Evolutionary conservation across 2,329 filamentous ascomycete species (phyloP), one percentile per base, ranked within the genome.

Genomic region (Scedosporium dehoogii): DNA sequence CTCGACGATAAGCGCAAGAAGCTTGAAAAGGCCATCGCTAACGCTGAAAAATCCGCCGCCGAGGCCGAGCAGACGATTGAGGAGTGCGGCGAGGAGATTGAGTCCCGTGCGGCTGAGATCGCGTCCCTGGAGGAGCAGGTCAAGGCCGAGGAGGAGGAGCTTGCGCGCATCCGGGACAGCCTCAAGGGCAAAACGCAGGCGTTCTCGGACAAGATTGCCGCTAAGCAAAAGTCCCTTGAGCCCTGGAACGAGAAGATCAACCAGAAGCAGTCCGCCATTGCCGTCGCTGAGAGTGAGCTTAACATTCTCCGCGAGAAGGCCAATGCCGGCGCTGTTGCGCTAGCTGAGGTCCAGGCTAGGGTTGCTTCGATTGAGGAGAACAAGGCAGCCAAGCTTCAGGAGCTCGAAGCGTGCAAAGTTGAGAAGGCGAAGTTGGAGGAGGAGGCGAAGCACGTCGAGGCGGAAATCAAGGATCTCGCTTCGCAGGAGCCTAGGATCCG

Each of bases 161-260:
- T 99, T 21, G 80, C 85, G 33, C 81, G 77, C n/a, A 94, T 99
- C 66, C 87, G 93, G 62, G 91, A 96, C 23, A 85, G 84, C 64
- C 80, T 99, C 6, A 96, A 96, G 71, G 93, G 93, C 69, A 99
- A 99, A 77, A 99, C 94, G 0, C 92, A 97, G 72, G 89, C 86
- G 6, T 89, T 97, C 65, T 97, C 93, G 0, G 92, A 99, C 68
- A 83, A 97, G 70, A 97, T 99, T 68, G 87, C 92, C 0, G 82
- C 81, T 4, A 97, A 96, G 76, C 94, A 99, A 71, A 97, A 96
- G 75, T 88, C 91, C 1, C 80, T 99, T 10, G 93, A 97, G 75
- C 94, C 94, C 0, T 99, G 94, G 94, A 92, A 89, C 68, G 92
- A 92, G 67, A 97, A 94, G 76, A 93, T 99, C 77, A 97, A 94